phyloP scores from a whole-genome alignment of 2,329 filamentous ascomycete genomes.

The Lojkania enalia region DNA sequence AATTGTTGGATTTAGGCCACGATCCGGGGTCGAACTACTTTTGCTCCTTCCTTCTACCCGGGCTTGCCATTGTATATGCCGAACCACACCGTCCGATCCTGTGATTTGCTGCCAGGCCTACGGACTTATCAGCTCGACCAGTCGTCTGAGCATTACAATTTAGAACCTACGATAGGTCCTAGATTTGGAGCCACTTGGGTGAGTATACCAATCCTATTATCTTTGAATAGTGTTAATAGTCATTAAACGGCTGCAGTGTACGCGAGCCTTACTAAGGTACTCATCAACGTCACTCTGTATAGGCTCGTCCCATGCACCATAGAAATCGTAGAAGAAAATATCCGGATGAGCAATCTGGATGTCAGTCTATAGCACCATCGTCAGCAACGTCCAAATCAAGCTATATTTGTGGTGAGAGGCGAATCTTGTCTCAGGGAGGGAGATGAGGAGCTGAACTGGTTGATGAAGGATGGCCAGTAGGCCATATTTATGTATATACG shows the following conservation, averaged over 20 bases:
- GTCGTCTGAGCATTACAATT: not conserved
- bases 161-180: constrained; percentile 51
- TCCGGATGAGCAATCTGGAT: constrained; percentile 54
- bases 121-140: constrained; percentile 1
- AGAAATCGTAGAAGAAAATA: constrained; percentile 64
- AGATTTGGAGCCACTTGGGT: constrained; percentile 66
- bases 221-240: constrained; percentile 14
- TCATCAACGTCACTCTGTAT: constrained; percentile 39
- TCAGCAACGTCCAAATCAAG: constrained; percentile 5
- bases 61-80: constrained; percentile 67
- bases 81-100: constrained; percentile 59
- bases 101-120: constrained; percentile 59
- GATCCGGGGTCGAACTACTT: constrained; percentile 9
- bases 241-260: not conserved
- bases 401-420: no score
- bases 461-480: no score
- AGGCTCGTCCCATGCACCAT: constrained; percentile 57
- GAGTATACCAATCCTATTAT: constrained; percentile 58
- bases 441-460: no score
- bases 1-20: constrained; percentile 7
- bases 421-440: no score
- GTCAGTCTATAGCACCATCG: constrained; percentile 46
- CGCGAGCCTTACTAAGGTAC: constrained; percentile 37
- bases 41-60: constrained; percentile 56
- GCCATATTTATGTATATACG: no score